Base-by-base conservation (phyloP, 306 rosid species). In the Begonia masoniana region DNA sequence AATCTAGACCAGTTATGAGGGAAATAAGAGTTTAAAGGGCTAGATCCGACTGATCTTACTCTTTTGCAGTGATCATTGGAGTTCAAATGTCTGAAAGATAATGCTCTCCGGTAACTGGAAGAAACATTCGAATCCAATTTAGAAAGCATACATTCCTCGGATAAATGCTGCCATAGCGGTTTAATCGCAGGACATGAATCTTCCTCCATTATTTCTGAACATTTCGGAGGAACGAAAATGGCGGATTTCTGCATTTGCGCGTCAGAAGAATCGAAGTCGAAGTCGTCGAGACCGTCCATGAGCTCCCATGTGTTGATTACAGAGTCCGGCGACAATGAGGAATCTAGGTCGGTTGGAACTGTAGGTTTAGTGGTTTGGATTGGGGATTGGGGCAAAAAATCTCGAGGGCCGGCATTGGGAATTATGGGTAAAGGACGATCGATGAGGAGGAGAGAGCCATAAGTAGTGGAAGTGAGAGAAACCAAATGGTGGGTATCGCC, bases 281-380 rank as follows among this genome's bases (percentile, higher is more conserved):
- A 62, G 54, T 75, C 81, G 19, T 80, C 78, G 5, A 76, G 62
- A 39, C 69, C 71, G 72, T 72, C 63, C 96, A 87, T 83, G 68
- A 87, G 94, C 58, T 87, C 96, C 94, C 96, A 87, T 23, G 91
- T 81, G 74, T 87, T 87, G 74, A 87, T 78, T 31, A 87, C 96
- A 11, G 96, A 87, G 68, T 83, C 91, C 0, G 94, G 96, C 41
- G 96, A 87, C 50, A 79, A 58, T 13, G 83, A 55, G 35, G 17
- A 65, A 19, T 69, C 75, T 60, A 60, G 4, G 15, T 67, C 64
- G 42, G 51, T 4, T 52, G 49, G 56, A 31, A 35, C 58, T 41
- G 23, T 17, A 14, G 50, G 43, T 43, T 57, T 35, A 15, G 63
- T 55, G 62, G 49, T 46, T 17, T 39, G 31, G 62, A 55, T 11